These are phyloP conservation scores for Aspergillus nomiae DNA, from an alignment of 2,329 filamentous ascomycete genomes.

Conservation along the genomic window DNA sequence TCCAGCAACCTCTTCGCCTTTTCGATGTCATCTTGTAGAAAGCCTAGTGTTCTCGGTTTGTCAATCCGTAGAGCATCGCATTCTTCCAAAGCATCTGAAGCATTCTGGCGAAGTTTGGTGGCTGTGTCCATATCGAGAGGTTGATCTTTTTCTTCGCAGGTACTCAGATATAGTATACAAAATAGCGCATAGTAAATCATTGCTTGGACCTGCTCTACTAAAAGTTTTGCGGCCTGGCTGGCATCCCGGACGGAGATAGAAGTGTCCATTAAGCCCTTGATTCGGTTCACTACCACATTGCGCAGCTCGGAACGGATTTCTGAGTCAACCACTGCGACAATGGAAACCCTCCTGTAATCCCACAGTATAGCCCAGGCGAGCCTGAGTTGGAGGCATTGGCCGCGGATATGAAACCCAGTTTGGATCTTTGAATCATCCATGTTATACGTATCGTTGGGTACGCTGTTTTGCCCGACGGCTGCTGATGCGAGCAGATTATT, in stretches of 20 bases:
- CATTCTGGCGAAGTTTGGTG: too few species aligned
- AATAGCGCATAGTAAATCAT: too few species aligned
- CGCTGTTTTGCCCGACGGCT: background rate
- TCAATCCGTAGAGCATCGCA: too few species aligned
- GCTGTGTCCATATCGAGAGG: too few species aligned
- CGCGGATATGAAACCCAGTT: background rate
- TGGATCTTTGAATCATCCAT: background rate
- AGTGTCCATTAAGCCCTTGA: background rate
- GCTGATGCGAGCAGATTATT: background rate
- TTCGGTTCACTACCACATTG: background rate
- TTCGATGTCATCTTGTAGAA: too few species aligned
- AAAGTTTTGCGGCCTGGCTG: background rate
- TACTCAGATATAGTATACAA: too few species aligned
- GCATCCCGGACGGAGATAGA: background rate
- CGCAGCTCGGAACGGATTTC: background rate
- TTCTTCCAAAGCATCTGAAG: too few species aligned
- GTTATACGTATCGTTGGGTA: background rate
- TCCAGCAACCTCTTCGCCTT: too few species aligned
- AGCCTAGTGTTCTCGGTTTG: too few species aligned
- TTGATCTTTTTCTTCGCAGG: too few species aligned
- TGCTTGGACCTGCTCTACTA: too few species aligned
- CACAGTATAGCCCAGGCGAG: background rate
- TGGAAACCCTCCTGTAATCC: background rate
- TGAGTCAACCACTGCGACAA: background rate
- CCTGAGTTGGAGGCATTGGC: background rate